A percentile compares a stretch with the other conserved stretches of the same genome.
phyloP scores from a whole-genome alignment of 257 asterid species.

The Ehretia macrophylla region DNA sequence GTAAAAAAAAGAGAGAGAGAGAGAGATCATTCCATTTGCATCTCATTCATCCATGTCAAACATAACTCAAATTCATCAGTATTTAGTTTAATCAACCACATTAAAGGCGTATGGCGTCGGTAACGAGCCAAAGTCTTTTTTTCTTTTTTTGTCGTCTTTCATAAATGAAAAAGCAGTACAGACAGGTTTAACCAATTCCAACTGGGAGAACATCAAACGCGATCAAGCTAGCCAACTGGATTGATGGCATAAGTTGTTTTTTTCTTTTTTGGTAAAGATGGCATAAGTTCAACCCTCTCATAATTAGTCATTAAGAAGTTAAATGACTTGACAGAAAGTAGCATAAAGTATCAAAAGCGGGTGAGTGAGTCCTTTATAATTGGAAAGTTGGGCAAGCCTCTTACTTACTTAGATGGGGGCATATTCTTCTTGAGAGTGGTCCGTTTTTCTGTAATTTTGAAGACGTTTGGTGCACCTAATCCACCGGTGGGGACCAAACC shows the following conservation, averaged over 20 bases:
- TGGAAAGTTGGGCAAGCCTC: neutral
- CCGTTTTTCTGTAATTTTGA: neutral
- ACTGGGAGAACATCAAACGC: too few relatives aligned
- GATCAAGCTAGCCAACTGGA: too few relatives aligned
- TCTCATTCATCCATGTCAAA: neutral
- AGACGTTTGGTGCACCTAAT: slow-evolving; percentile 7
- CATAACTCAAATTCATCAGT: neutral
- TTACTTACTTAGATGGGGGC: neutral
- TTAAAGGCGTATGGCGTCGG: too few relatives aligned
- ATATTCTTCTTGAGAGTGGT: neutral
- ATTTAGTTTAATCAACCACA: too few relatives aligned
- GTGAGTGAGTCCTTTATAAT: neutral
- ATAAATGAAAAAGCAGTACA: too few relatives aligned
- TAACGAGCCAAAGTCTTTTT: too few relatives aligned
- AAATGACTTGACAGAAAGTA: neutral
- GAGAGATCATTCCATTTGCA: too few relatives aligned
- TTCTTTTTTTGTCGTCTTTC: too few relatives aligned
- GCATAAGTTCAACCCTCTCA: neutral
- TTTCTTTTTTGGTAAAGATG: neutral
- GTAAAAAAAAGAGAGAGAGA: too few relatives aligned
- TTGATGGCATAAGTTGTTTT: too few relatives aligned
- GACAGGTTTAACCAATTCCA: too few relatives aligned
- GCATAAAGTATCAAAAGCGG: neutral
- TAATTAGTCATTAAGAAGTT: neutral
- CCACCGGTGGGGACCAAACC: neutral